A percentile compares a stretch with the other conserved stretches of the same genome.
These are phyloP conservation scores for Ascochyta viciae-villosae DNA, from an alignment of 2,329 filamentous ascomycete genomes.

Conservation along the genomic window DNA sequence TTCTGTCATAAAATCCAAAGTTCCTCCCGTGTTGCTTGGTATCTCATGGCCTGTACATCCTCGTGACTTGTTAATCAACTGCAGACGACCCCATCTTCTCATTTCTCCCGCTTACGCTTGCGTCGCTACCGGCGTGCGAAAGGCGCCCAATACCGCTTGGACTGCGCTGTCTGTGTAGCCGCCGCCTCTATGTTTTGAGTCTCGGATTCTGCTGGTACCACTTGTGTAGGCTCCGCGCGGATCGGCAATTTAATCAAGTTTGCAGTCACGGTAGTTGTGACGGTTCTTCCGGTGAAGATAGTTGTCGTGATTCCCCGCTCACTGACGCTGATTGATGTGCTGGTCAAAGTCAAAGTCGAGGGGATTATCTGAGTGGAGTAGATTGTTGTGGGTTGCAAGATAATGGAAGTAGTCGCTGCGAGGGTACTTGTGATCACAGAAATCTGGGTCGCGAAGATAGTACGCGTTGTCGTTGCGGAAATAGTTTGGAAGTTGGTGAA, in stretches of 20 bases:
- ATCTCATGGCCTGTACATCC: too few relatives aligned
- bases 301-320: neutral
- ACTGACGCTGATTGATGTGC: neutral
- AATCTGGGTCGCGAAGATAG: neutral
- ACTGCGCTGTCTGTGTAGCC: neutral
- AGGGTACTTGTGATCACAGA: neutral
- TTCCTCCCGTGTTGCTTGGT: too few relatives aligned
- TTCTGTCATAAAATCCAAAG: too few relatives aligned
- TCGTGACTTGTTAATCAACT: too few relatives aligned
- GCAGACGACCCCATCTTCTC: too few relatives aligned
- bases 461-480: neutral
- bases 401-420: neutral
- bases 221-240: neutral
- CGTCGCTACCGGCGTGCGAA: neutral
- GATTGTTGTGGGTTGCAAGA: conserved; percentile 9
- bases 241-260: neutral
- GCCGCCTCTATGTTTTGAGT: too few relatives aligned
- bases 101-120: neutral
- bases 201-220: neutral
- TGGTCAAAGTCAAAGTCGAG: neutral
- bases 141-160: neutral
- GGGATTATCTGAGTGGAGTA: conserved; percentile 4
- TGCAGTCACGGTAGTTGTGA: conserved; percentile 2
- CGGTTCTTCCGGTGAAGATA: neutral
- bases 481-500: neutral